phyloP scores from a whole-genome alignment of 2,329 filamentous ascomycete species.

The Zasmidium cellare region DNA sequence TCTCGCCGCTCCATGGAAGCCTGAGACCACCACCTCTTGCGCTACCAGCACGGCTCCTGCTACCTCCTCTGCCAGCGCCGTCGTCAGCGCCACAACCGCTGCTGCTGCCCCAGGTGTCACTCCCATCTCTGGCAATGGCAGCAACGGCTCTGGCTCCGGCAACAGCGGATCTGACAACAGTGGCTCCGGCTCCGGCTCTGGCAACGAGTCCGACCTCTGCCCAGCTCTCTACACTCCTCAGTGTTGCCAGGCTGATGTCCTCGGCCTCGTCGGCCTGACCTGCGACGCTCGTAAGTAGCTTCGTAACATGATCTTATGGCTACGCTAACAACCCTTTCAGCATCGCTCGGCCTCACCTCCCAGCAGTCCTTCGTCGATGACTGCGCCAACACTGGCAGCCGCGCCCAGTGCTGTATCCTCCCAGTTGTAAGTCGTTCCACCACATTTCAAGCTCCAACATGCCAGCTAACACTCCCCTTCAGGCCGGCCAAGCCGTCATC shows the following conservation, averaged over 20 bases:
- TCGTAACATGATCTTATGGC: neutral
- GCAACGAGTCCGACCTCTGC: neutral
- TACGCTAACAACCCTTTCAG: neutral
- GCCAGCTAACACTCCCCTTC: neutral
- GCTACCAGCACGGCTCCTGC: neutral
- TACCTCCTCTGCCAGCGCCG: neutral
- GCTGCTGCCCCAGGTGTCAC: neutral
- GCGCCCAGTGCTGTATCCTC: neutral
- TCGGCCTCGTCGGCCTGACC: neutral
- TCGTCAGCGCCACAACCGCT: neutral
- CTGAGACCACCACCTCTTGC: neutral
- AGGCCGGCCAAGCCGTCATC: neutral
- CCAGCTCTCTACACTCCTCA: neutral
- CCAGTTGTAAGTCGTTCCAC: neutral
- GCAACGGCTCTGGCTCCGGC: neutral
- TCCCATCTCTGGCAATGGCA: neutral
- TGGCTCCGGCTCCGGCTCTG: neutral
- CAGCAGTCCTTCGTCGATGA: neutral
- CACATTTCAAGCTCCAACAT: neutral
- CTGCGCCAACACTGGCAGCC: neutral
- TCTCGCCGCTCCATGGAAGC: neutral
- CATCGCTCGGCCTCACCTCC: neutral
- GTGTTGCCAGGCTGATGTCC: neutral
- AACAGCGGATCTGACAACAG: neutral
- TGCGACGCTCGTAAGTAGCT: neutral